Conservation (phyloP, 2,329 filamentous ascomycete species). For the Aspergillus ibericus region DNA sequence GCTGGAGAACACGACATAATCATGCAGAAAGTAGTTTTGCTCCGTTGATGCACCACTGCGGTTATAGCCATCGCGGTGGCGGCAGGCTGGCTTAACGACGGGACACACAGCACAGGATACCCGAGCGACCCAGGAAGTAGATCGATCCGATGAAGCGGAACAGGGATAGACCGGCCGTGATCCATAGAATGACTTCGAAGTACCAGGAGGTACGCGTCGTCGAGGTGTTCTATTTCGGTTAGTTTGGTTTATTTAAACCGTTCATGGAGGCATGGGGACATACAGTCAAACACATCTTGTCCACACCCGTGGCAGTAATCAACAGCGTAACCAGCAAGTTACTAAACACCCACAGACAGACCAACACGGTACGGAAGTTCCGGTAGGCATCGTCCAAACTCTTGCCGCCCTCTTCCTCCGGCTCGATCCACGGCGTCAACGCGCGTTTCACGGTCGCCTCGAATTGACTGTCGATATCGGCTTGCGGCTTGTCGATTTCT, state of each 20-base stretch:
- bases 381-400: constrained; percentile 99
- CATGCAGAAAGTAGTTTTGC: not conserved
- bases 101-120: constrained; percentile 95
- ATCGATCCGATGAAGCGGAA: constrained; percentile 87
- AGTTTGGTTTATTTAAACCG: not conserved
- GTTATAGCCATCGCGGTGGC: too few species aligned
- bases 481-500: constrained; percentile 93
- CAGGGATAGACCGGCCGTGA: constrained; percentile 78
- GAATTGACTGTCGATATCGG: constrained; percentile 97
- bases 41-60: too few species aligned
- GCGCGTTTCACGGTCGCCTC: constrained; percentile 94
- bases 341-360: constrained; percentile 91
- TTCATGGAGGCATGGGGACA: constrained; percentile 43
- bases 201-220: constrained; percentile 78
- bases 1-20: constrained; percentile 6
- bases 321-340: constrained; percentile 82
- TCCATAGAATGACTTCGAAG: constrained; percentile 89
- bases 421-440: constrained; percentile 75
- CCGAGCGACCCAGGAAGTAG: constrained; percentile 94
- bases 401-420: constrained; percentile 76
- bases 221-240: constrained; percentile 57
- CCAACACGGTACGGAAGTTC: constrained; percentile 95
- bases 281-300: constrained; percentile 82
- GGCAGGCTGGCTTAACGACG: constrained; percentile 68
- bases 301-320: constrained; percentile 85